Percentiles rank a stretch among this genome's conserved stretches.
Conservation (phyloP, 495 filamentous ascomycete species). For the Immersiella caudata region DNA sequence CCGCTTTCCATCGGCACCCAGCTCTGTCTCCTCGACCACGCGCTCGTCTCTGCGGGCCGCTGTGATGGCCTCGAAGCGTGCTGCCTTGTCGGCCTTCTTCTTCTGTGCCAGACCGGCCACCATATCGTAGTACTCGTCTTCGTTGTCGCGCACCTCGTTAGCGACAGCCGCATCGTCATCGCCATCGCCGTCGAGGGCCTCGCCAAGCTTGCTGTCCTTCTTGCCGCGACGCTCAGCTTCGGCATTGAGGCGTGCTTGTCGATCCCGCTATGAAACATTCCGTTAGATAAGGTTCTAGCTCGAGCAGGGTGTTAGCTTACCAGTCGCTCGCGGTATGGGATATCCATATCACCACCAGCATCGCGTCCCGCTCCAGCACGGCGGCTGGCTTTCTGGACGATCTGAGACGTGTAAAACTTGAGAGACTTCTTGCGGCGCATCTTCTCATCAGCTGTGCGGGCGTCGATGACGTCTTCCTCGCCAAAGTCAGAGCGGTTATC, state of each 20-base stretch:
- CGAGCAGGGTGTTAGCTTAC: conserved; percentile 24
- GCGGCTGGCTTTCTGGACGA: conserved; percentile 87
- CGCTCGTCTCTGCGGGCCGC: conserved; percentile 51
- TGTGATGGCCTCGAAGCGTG: conserved; percentile 47
- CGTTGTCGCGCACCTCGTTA: conserved; percentile 53
- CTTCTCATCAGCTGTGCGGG: conserved; percentile 71
- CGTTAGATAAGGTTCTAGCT: not conserved
- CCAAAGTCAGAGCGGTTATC: conserved; percentile 70
- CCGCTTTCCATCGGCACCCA: conserved; percentile 78
- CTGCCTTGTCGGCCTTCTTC: conserved; percentile 74
- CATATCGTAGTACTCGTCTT: conserved; percentile 87
- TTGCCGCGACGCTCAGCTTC: conserved; percentile 85
- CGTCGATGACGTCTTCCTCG: conserved; percentile 54
- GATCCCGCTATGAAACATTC: conserved; percentile 57
- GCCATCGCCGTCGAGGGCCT: conserved; percentile 62
- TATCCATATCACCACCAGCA: conserved; percentile 86
- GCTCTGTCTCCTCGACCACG: conserved; percentile 61
- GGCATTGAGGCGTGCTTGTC: conserved; percentile 78
- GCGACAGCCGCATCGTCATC: conserved; percentile 58
- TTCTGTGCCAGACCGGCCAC: conserved; percentile 67
- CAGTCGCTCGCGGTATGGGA: conserved; percentile 86
- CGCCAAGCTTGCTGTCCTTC: conserved; percentile 60
- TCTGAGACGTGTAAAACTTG: conserved; percentile 95
- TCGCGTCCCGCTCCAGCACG: conserved; percentile 79
- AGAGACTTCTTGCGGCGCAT: conserved; percentile 82